Conservation (phyloP, 352 stramenopile genomes). For the Labyrinthula sp. region DNA sequence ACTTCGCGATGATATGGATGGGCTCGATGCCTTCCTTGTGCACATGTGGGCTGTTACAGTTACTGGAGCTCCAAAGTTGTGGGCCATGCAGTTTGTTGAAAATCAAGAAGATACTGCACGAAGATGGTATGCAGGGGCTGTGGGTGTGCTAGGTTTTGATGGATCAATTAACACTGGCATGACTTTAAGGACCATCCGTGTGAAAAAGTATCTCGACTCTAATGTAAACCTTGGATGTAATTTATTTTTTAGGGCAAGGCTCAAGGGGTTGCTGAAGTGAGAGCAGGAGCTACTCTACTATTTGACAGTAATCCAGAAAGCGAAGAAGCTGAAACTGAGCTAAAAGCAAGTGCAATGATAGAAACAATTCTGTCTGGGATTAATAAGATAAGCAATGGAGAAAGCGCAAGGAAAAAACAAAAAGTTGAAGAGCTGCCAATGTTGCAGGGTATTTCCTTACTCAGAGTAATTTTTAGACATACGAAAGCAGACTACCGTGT, state of each 20-base stretch:
- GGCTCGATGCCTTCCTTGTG: slow-evolving; percentile 60
- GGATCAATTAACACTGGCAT: slow-evolving; percentile 58
- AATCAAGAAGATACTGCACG: slow-evolving; percentile 44
- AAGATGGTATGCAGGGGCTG: slow-evolving; percentile 55
- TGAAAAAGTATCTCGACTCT: slow-evolving; percentile 55
- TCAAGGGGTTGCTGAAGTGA: slow-evolving; percentile 32
- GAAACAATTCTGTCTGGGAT: slow-evolving; percentile 41
- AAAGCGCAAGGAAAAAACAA: slow-evolving; percentile 29
- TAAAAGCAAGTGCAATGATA: slow-evolving; percentile 60
- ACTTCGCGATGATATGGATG: slow-evolving; percentile 54
- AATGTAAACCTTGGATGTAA: no score
- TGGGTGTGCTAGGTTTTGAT: slow-evolving; percentile 61
- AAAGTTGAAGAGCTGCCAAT: slow-evolving; percentile 5
- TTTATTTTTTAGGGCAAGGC: slow-evolving; percentile 17
- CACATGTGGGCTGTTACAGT: slow-evolving; percentile 67
- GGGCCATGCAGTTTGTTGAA: slow-evolving; percentile 65
- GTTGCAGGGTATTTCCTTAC: slow-evolving; percentile 19
- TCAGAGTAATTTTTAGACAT: no score
- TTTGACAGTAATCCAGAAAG: slow-evolving; percentile 50
- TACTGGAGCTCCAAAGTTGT: slow-evolving; percentile 62
- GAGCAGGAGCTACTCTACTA: slow-evolving; percentile 53
- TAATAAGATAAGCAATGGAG: background rate
- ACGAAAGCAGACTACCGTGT: slow-evolving; percentile 44
- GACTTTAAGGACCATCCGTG: slow-evolving; percentile 51
- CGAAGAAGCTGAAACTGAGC: slow-evolving; percentile 58